phyloP scores from a whole-genome alignment of 768 basidiomycete species.

The Boletus rubropictus region DNA sequence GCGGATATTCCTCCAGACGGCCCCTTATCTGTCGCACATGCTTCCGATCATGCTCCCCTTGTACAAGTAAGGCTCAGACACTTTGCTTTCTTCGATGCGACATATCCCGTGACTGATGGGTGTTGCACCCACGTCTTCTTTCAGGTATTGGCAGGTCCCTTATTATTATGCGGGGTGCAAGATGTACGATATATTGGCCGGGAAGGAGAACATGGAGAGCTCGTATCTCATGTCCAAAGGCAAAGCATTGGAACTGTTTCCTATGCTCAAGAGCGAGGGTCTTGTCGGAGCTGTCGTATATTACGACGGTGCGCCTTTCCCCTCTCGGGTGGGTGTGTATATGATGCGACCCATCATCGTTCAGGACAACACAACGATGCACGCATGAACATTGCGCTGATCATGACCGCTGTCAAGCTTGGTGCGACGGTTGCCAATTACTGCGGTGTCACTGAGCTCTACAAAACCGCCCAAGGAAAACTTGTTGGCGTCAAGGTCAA shows the following conservation, averaged over 20 bases:
- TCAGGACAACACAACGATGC: constrained; percentile 97
- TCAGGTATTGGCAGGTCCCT: constrained; percentile 91
- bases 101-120: constrained; percentile 3
- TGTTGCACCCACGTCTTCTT: background rate
- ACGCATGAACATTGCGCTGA: constrained; percentile 93
- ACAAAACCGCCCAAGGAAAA: constrained; percentile 61
- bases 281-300: constrained; percentile 94
- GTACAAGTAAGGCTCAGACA: constrained; percentile 61
- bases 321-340: background rate
- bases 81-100: background rate
- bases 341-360: background rate
- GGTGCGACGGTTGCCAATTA: constrained; percentile 89
- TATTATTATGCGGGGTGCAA: constrained; percentile 96
- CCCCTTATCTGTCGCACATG: constrained; percentile 88
- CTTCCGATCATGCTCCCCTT: constrained; percentile 96
- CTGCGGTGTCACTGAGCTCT: constrained; percentile 72
- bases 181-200: constrained; percentile 92
- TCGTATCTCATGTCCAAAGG: constrained; percentile 95
- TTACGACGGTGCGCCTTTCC: constrained; percentile 70
- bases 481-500: constrained; percentile 68
- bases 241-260: constrained; percentile 90
- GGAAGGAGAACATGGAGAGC: constrained; percentile 93
- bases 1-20: constrained; percentile 89
- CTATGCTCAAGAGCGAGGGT: constrained; percentile 90
- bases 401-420: constrained; percentile 90